Evolutionary conservation across 306 rosid genomes (phyloP).

Genomic region (Pyrus betulifolia): DNA sequence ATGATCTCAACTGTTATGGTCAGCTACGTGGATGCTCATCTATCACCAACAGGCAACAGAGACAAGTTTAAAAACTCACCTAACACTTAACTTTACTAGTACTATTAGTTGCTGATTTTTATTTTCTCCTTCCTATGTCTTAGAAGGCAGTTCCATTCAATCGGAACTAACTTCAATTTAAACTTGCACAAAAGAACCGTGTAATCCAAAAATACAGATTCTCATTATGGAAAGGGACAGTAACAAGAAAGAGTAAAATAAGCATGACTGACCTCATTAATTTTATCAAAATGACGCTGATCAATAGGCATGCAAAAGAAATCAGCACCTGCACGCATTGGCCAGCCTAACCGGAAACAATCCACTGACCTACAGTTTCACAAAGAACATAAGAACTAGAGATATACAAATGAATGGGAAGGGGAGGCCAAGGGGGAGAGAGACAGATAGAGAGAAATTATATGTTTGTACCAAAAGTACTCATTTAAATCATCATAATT

Average conservation of each 20-base stretch:
- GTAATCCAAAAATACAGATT: background rate
- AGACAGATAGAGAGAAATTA: background rate
- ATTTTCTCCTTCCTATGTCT: background rate
- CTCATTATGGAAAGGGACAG: background rate
- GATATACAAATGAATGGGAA: background rate
- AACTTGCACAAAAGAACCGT: background rate
- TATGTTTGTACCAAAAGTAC: conserved; percentile 68
- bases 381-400: conserved; percentile 15
- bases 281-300: conserved; percentile 32
- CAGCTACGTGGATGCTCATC: background rate
- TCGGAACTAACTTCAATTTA: background rate
- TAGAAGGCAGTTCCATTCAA: background rate
- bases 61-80: background rate
- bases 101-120: background rate
- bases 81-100: background rate
- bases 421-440: background rate
- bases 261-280: conserved; percentile 48
- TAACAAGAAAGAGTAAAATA: background rate
- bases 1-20: background rate
- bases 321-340: conserved; percentile 97
- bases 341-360: conserved; percentile 98
- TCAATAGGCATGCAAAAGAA: conserved; percentile 55
- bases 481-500: conserved; percentile 95
- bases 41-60: background rate
- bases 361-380: conserved; percentile 71